Evolutionary conservation across 2,329 filamentous ascomycete species (phyloP).

Genomic region (Paracoccidioides lutzii): DNA sequence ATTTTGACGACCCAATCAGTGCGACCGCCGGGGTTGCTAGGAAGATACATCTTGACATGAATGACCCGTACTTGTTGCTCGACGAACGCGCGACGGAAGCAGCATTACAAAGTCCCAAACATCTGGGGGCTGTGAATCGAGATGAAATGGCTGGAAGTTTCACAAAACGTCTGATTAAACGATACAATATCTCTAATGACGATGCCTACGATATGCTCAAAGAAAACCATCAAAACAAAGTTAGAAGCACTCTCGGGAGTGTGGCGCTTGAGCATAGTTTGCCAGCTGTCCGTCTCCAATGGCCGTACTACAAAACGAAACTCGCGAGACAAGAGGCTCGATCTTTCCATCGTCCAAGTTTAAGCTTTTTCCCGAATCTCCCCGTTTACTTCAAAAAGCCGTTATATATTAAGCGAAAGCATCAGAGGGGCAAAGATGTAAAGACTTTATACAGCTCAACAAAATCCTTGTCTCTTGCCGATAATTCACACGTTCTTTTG

Average conservation of each 20-base stretch:
- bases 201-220: constrained; percentile 91
- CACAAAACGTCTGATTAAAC: constrained; percentile 58
- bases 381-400: constrained; percentile 61
- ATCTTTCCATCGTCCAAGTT: constrained; percentile 70
- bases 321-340: constrained; percentile 58
- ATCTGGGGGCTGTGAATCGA: constrained; percentile 22
- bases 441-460: constrained; percentile 68
- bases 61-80: constrained; percentile 74
- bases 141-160: constrained; percentile 57
- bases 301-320: constrained; percentile 90
- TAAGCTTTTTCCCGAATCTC: constrained; percentile 59
- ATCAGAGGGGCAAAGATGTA: constrained; percentile 64
- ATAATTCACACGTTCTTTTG: constrained; percentile 77
- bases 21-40: constrained; percentile 61
- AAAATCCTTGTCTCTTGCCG: constrained; percentile 70
- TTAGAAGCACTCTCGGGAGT: constrained; percentile 81
- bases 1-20: constrained; percentile 68
- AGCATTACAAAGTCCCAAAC: constrained; percentile 41
- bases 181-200: constrained; percentile 95
- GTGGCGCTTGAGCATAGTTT: constrained; percentile 89
- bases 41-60: constrained; percentile 70
- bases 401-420: constrained; percentile 64
- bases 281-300: constrained; percentile 80
- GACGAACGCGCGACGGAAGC: constrained; percentile 59
- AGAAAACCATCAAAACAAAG: constrained; percentile 92